Evolutionary conservation across 2,329 filamentous ascomycete genomes (phyloP), one percentile per base, ranked within the genome.

Genomic region (Aotearoamyces nothofagi): DNA sequence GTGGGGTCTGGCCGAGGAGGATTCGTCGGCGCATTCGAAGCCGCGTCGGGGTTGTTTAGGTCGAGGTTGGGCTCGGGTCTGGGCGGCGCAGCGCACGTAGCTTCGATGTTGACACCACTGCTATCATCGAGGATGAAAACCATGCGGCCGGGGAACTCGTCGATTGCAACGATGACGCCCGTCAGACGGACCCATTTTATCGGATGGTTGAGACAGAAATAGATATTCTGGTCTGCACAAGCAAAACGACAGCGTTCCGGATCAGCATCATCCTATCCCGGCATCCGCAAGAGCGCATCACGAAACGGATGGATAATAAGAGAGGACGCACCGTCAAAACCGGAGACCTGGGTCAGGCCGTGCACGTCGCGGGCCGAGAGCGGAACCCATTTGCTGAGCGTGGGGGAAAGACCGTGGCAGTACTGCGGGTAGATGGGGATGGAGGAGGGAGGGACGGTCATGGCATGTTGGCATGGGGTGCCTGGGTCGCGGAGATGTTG

Each of bases 181-280:
- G 72, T 64, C 17, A 86, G 51, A 36, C 75, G 72, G 30, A 80
- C 67, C 68, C 75, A 86, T 61, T 72, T 70, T 41, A 87, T 70
- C 0, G 80, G 80, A 39, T 86, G 71, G 49, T 84, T 86, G 27
- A 61, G 52, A 54, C 73, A 63, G 51, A 84, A 83, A 46, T 62
- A 75, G 17, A 75, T 57, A 37, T 63, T 55, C 42, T 69, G 63
- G 27, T 60, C 60, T 64, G 58, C 30, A 19, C 19, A 20, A 7
- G 19, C 19, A 20, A 7, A n/a, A 20, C 19, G 19, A 8, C 8
- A 7, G n/a, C 19, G n/a, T n/a, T 8, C 19, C n/a, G 6, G n/a
- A 15, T 29, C 16, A 22, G 13, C 9, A 12, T 11, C 12, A 12
- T 15, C 15, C 11, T 15, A 17, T 13, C 12, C 22, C 15, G 5